Evolutionary conservation across 2,329 filamentous ascomycete genomes (phyloP), one percentile per base, ranked within the genome.

Genomic region (Nemania sp.): DNA sequence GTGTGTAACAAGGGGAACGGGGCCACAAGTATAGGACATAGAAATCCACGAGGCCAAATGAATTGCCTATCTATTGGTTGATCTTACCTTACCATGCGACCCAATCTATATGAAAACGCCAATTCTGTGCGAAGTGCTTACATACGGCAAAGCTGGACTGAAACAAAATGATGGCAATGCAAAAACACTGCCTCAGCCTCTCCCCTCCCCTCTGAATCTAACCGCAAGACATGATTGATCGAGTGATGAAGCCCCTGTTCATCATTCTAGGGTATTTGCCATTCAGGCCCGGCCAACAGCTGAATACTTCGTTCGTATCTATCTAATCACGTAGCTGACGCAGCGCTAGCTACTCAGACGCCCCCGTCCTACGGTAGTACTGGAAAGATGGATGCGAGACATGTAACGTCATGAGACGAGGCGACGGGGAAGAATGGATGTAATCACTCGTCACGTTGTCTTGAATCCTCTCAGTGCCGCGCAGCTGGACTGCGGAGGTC

Each of bases 51-150:
- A 51, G 51, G 27, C 2, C 10, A 32, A 53, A 61, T 24, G n/a
- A 35, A 11, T 35, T n/a, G 24, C n/a, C 5, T 56, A 10, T 8
- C 49, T 56, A 13, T 27, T 27, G n/a, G n/a, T n/a, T n/a, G 38
- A 20, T 32, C 51, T 41, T 56, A 6, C 24, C 38, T 7, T 47
- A 22, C 45, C 22, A 53, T 26, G 15, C 22, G 27, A 20, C 27
- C 64, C 20, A 5, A 43, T 62, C 58, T 66, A 62, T 62, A 38
- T 58, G 58, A 53, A 49, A 62, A 66, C 64, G 22, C 53, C 64
- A 24, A 38, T n/a, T 27, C 49, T 52, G 15, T 8, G 45, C 10
- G 4, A 10, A 24, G 6, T 22, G 7, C 32, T 35, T 35, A 24
- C 11, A 7, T 13, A 24, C 10, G 45, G 8, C 10, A 11, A 24